Percentiles rank a stretch among this genome's conserved stretches.
Evolutionary conservation across 139 green algal species (phyloP).

Genomic region (Ostreobium quekettii): DNA sequence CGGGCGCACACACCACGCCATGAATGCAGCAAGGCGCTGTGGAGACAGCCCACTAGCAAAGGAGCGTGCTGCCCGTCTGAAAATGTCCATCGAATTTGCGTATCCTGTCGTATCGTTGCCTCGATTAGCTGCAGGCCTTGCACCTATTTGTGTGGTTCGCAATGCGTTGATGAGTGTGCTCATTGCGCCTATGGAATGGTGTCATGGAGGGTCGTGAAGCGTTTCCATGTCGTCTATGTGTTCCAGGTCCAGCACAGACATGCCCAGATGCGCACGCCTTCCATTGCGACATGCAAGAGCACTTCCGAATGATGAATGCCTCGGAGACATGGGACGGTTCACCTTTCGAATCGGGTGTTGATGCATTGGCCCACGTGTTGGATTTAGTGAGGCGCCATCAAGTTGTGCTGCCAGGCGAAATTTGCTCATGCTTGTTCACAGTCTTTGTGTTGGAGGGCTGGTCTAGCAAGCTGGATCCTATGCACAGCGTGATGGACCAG

Average conservation of each 20-base stretch:
- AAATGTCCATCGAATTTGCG: too few relatives aligned
- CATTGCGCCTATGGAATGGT: too few relatives aligned
- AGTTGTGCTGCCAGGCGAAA: slow-evolving; percentile 72
- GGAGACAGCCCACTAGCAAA: too few relatives aligned
- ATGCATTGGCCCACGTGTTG: slow-evolving; percentile 61
- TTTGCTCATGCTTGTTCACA: slow-evolving; percentile 78
- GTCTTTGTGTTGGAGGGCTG: slow-evolving; percentile 85
- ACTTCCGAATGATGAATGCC: slow-evolving; percentile 42
- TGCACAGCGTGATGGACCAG: slow-evolving; percentile 52
- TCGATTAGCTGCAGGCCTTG: too few relatives aligned
- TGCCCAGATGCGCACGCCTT: slow-evolving; percentile 65
- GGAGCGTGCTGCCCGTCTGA: too few relatives aligned
- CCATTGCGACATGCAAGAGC: slow-evolving; percentile 34
- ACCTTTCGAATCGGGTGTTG: slow-evolving; percentile 40
- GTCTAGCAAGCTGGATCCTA: slow-evolving; percentile 58
- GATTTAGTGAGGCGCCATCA: slow-evolving; percentile 68
- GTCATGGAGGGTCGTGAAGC: too few relatives aligned
- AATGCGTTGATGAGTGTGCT: too few relatives aligned
- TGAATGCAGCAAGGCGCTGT: too few relatives aligned
- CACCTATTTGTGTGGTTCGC: too few relatives aligned
- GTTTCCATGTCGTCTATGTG: not conserved
- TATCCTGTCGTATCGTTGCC: too few relatives aligned
- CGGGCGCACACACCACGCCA: too few relatives aligned
- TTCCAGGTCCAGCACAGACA: slow-evolving; percentile 43
- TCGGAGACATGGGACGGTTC: not conserved